Percentiles rank a stretch among this genome's conserved stretches.
These are phyloP conservation scores for Dendrobium nobile DNA, from an alignment of 106 monocot species.

Conservation along the genomic window DNA sequence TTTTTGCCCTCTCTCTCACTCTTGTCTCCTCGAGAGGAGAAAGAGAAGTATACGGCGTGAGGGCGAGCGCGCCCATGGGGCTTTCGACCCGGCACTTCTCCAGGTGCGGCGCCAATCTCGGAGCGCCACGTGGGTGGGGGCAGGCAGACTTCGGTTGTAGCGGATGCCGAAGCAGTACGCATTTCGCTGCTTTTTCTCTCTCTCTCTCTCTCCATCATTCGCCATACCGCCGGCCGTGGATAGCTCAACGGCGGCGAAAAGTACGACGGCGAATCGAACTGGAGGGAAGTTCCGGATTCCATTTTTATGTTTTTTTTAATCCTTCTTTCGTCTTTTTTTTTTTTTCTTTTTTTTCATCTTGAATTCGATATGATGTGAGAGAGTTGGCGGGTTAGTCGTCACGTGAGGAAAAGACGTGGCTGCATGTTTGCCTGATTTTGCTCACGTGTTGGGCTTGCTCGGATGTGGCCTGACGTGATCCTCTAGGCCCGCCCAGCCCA, in stretches of 20 bases:
- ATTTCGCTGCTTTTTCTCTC: not conserved
- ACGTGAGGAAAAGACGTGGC: not conserved
- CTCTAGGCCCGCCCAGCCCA: too few relatives aligned
- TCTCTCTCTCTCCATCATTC: not conserved
- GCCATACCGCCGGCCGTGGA: not conserved
- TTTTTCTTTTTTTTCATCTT: not conserved
- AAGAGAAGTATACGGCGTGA: not conserved
- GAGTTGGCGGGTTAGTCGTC: too few relatives aligned
- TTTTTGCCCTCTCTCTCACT: not conserved
- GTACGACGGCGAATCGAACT: not conserved
- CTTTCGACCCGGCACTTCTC: conserved; percentile 6
- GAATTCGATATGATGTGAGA: not conserved
- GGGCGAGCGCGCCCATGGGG: not conserved
- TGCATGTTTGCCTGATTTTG: too few relatives aligned
- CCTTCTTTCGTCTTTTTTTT: not conserved
- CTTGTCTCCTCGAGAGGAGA: not conserved
- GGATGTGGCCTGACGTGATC: too few relatives aligned
- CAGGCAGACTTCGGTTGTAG: not conserved
- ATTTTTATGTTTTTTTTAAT: not conserved
- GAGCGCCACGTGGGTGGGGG: conserved; percentile 6
- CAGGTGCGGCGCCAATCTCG: conserved; percentile 4
- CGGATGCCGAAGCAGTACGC: not conserved
- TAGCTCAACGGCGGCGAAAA: not conserved
- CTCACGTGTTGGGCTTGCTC: too few relatives aligned
- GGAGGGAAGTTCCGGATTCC: not conserved